A percentile compares a stretch with the other conserved stretches of the same genome.
These are phyloP conservation scores for Triglochin maritima DNA, from an alignment of 106 monocot genomes.

Conservation along the genomic window DNA sequence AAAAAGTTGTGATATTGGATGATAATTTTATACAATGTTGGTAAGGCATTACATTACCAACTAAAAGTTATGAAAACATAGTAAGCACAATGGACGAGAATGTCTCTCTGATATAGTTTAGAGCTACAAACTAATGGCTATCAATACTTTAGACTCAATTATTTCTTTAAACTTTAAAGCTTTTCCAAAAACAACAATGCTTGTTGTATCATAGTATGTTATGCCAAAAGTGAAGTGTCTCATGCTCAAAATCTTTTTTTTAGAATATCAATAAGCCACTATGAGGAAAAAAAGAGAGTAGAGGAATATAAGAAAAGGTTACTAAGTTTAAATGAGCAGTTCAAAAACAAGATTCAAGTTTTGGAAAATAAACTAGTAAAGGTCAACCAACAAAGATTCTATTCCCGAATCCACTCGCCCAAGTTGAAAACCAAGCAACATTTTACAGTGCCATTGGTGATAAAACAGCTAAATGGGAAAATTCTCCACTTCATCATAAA, in stretches of 20 bases:
- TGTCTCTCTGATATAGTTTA: too few relatives aligned
- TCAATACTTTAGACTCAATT: too few relatives aligned
- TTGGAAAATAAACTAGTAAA: neutral
- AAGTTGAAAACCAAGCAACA: neutral
- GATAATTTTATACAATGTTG: too few relatives aligned
- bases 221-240: too few relatives aligned
- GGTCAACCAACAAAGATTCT: conserved; percentile 2
- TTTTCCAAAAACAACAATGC: neutral
- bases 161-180: neutral
- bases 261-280: neutral
- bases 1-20: too few relatives aligned
- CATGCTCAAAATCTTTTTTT: neutral
- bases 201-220: neutral
- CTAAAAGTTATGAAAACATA: too few relatives aligned
- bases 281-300: neutral
- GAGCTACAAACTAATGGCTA: too few relatives aligned
- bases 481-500: conserved; percentile 7
- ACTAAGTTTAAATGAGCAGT: neutral
- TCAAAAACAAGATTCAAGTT: conserved; percentile 1
- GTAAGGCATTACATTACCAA: too few relatives aligned
- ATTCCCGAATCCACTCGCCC: neutral
- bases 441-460: neutral
- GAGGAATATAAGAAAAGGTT: neutral
- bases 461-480: neutral
- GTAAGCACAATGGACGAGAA: too few relatives aligned